Evolutionary conservation across 345 rosid genomes (phyloP).

Genomic region (Salix udensis): DNA sequence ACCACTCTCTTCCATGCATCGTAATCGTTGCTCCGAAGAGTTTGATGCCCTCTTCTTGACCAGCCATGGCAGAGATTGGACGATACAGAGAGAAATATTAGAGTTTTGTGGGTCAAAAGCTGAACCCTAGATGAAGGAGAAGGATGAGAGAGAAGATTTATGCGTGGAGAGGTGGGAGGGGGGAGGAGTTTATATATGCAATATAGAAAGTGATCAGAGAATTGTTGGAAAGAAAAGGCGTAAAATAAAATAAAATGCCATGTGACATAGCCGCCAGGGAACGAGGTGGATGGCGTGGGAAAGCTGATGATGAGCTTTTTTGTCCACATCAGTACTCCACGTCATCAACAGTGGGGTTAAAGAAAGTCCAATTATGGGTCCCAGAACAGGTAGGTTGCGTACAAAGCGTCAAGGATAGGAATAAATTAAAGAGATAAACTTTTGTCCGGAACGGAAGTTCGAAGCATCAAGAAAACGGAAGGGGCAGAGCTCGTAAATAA

Average conservation of each 20-base stretch:
- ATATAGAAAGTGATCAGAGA: conserved; percentile 22
- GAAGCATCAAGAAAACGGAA: not conserved
- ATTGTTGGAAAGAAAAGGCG: conserved; percentile 7
- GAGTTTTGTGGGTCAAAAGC: not conserved
- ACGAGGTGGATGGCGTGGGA: conserved; percentile 48
- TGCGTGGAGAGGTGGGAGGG: not conserved
- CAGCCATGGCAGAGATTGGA: conserved; percentile 39
- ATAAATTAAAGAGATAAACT: conserved; percentile 17
- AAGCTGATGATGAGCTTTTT: conserved; percentile 47
- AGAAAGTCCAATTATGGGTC: conserved; percentile 23
- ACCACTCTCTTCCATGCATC: conserved; percentile 38
- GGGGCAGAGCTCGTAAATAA: not conserved
- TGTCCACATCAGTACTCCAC: conserved; percentile 54
- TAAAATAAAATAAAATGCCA: not conserved
- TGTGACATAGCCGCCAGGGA: conserved; percentile 23
- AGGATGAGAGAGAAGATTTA: conserved; percentile 14
- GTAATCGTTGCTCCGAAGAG: conserved; percentile 77
- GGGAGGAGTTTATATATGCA: not conserved
- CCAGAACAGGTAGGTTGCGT: conserved; percentile 32
- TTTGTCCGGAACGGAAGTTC: not conserved
- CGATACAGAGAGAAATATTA: not conserved
- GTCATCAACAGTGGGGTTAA: conserved; percentile 27
- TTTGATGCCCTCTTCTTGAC: conserved; percentile 64
- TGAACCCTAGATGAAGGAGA: not conserved
- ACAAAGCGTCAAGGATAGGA: conserved; percentile 24